A percentile compares a stretch with the other conserved stretches of the same genome.
Conservation (phyloP, 176 grass and related monocot genomes). For the Aechmea fasciata region DNA sequence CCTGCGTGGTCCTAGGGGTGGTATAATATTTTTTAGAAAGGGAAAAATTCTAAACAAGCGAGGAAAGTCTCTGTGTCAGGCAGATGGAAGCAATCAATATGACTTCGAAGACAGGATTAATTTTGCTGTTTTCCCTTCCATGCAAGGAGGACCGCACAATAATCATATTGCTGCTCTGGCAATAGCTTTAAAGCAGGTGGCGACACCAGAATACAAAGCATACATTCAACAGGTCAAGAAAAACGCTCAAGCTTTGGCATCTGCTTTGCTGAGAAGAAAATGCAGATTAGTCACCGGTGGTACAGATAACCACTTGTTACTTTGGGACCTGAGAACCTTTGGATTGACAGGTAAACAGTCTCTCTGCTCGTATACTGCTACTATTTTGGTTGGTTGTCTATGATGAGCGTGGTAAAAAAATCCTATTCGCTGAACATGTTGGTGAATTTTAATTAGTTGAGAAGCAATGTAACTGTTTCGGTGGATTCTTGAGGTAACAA, state of each 20-base stretch:
- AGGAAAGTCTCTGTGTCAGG: conserved; percentile 36
- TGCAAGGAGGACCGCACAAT: conserved; percentile 99
- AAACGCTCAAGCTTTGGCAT: conserved; percentile 90
- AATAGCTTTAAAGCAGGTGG: conserved; percentile 81
- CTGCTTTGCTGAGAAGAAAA: conserved; percentile 75
- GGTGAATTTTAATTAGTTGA: too few species aligned
- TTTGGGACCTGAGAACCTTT: conserved; percentile 96
- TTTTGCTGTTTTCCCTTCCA: conserved; percentile 80
- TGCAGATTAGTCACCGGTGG: conserved; percentile 96
- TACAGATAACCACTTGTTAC: conserved; percentile 94
- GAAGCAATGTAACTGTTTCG: too few species aligned
- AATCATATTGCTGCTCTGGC: conserved; percentile 96
- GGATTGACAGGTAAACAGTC: conserved; percentile 68
- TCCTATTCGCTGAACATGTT: too few species aligned
- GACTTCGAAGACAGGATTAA: conserved; percentile 91
- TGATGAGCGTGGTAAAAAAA: neutral
- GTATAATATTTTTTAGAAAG: conserved; percentile 93
- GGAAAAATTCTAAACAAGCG: conserved; percentile 50
- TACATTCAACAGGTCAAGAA: conserved; percentile 96
- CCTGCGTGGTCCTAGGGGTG: conserved; percentile 83
- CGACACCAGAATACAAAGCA: conserved; percentile 83
- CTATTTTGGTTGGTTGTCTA: neutral
- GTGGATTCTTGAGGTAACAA: too few species aligned
- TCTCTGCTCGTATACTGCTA: neutral
- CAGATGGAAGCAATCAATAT: conserved; percentile 52